phyloP scores from a whole-genome alignment of 2,329 filamentous ascomycete species.

The Corinectria fuckeliana region DNA sequence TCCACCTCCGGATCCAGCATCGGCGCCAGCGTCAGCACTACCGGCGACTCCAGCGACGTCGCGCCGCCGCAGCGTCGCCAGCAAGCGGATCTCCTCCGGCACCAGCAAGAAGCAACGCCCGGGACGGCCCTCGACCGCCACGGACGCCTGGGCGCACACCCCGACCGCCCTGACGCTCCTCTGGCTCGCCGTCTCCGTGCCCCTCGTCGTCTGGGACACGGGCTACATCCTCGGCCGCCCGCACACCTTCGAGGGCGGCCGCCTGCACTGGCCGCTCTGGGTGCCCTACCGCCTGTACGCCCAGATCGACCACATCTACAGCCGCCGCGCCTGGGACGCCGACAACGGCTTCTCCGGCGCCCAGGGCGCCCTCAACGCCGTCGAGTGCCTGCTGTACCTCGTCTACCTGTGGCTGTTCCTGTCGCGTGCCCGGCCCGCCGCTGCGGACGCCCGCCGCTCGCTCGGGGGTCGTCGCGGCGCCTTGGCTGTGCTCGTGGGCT shows the following conservation, averaged over 20 bases:
- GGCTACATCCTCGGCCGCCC: conserved; percentile 81
- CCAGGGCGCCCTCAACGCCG: conserved; percentile 71
- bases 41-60: conserved; percentile 21
- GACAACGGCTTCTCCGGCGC: conserved; percentile 78
- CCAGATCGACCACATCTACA: conserved; percentile 81
- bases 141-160: conserved; percentile 50
- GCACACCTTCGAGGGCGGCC: conserved; percentile 80
- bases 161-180: conserved; percentile 58
- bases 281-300: conserved; percentile 82
- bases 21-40: conserved; percentile 12
- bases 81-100: conserved; percentile 15
- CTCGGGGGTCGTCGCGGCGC: conserved; percentile 53
- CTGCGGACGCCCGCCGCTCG: conserved; percentile 37
- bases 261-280: conserved; percentile 75
- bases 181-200: conserved; percentile 78
- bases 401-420: conserved; percentile 57
- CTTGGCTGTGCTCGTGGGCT: conserved; percentile 54
- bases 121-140: background rate
- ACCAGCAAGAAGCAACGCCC: conserved; percentile 21
- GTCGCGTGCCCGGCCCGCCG: conserved; percentile 18
- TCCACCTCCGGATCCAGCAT: conserved; percentile 22
- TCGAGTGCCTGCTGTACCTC: conserved; percentile 71
- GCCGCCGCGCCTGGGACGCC: conserved; percentile 72
- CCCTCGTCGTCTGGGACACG: conserved; percentile 82
- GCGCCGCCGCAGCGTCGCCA: conserved; percentile 25